A percentile compares a stretch with the other conserved stretches of the same genome.
Evolutionary conservation across 2,329 filamentous ascomycete species (phyloP).

Genomic region (Ascochyta lentis): DNA sequence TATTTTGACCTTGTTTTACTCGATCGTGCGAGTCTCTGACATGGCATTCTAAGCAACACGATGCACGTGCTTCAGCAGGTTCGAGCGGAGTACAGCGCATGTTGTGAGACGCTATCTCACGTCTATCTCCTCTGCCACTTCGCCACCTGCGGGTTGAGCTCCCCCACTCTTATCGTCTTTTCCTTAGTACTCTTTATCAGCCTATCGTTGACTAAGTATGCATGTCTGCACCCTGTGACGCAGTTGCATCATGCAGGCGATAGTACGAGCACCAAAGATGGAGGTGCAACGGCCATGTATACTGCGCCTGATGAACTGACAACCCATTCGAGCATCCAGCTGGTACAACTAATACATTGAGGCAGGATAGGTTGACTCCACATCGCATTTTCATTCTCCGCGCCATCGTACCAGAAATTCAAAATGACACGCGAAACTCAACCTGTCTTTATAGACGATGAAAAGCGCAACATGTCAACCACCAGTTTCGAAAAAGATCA

Average conservation of each 20-base stretch:
- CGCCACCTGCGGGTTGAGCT: neutral
- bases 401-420: neutral
- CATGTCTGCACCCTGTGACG: neutral
- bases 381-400: too few species aligned
- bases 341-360: neutral
- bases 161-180: conserved; percentile 8
- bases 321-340: too few species aligned
- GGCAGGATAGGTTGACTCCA: too few species aligned
- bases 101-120: neutral
- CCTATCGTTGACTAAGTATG: neutral
- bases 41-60: too few species aligned
- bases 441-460: conserved; percentile 1
- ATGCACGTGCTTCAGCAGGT: too few species aligned
- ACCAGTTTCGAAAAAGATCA: conserved; percentile 11
- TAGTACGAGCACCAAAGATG: neutral
- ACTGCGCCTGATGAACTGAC: neutral
- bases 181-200: neutral
- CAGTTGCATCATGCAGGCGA: neutral
- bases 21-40: too few species aligned
- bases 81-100: neutral
- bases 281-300: neutral
- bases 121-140: neutral
- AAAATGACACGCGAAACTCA: neutral
- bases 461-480: conserved; percentile 6
- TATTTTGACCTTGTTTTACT: neutral